Percentiles rank a stretch among this genome's conserved stretches.
Conservation (phyloP, 73 alveolate species). For the Paraurostyla sp. region DNA sequence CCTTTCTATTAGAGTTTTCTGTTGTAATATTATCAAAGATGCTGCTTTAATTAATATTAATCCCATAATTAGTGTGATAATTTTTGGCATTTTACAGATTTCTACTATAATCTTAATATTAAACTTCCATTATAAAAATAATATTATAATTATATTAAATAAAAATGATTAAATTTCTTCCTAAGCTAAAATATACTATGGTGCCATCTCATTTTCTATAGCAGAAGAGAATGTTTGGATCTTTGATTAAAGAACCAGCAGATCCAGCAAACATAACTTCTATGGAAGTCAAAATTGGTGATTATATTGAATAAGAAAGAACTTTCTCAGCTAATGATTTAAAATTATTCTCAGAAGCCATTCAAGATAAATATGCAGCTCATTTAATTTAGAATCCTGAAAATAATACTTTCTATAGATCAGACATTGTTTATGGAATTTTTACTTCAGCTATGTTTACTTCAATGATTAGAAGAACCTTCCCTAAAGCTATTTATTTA, state of each 20-base stretch:
- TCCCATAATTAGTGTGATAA: background rate
- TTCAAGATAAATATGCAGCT: constrained; percentile 70
- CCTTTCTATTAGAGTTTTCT: constrained; percentile 3
- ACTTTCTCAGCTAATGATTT: constrained; percentile 52
- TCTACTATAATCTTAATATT: background rate
- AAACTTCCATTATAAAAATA: background rate
- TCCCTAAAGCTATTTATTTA: constrained; percentile 73
- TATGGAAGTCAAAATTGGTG: constrained; percentile 52
- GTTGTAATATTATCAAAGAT: constrained; percentile 17
- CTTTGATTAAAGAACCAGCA: constrained; percentile 35
- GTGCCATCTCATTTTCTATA: too few species aligned
- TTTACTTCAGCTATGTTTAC: constrained; percentile 67
- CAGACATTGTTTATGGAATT: constrained; percentile 69
- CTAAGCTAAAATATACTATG: too few species aligned
- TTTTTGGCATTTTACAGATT: background rate
- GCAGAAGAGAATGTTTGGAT: background rate
- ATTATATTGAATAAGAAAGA: constrained; percentile 46
- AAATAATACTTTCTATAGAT: constrained; percentile 55
- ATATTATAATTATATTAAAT: too few species aligned
- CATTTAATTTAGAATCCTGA: constrained; percentile 43
- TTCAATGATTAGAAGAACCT: constrained; percentile 43
- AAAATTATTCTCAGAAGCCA: constrained; percentile 49
- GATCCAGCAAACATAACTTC: constrained; percentile 19
- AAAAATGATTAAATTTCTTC: too few species aligned
- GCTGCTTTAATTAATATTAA: constrained; percentile 3